Percentiles rank a stretch among this genome's conserved stretches.
Conservation (phyloP, 805 yeast species). For the Candida succiphila region DNA sequence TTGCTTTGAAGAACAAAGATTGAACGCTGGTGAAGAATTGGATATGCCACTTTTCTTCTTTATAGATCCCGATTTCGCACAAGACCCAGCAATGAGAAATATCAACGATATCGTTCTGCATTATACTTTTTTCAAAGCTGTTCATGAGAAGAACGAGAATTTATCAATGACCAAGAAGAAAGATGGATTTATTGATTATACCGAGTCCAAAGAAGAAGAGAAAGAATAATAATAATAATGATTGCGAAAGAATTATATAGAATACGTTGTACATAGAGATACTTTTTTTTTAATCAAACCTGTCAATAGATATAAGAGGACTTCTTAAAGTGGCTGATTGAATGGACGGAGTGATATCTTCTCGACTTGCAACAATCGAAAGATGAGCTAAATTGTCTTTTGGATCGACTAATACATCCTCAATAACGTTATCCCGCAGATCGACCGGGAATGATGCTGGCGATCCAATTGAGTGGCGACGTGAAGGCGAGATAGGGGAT, state of each 20-base stretch:
- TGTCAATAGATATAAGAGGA: no score
- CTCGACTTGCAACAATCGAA: neutral
- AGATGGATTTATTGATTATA: constrained; percentile 1
- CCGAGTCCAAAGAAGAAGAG: neutral
- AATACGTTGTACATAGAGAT: neutral
- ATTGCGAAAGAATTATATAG: neutral
- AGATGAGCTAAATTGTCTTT: neutral
- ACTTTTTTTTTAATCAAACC: no score
- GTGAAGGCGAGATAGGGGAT: no score
- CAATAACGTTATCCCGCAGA: neutral
- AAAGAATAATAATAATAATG: neutral
- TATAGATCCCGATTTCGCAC: constrained; percentile 91
- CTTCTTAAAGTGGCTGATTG: no score
- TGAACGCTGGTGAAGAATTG: constrained; percentile 93
- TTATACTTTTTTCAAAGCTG: constrained; percentile 79
- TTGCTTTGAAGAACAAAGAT: constrained; percentile 93
- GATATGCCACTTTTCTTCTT: constrained; percentile 98
- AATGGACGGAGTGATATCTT: no score
- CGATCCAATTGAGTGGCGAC: no score
- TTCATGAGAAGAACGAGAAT: constrained; percentile 14
- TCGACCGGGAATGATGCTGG: neutral
- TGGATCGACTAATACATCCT: neutral
- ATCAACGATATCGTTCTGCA: constrained; percentile 85
- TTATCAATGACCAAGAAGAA: constrained; percentile 1
- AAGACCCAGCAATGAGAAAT: constrained; percentile 86